phyloP scores from a whole-genome alignment of 2,329 filamentous ascomycete genomes.

The Cercospora sp. region DNA sequence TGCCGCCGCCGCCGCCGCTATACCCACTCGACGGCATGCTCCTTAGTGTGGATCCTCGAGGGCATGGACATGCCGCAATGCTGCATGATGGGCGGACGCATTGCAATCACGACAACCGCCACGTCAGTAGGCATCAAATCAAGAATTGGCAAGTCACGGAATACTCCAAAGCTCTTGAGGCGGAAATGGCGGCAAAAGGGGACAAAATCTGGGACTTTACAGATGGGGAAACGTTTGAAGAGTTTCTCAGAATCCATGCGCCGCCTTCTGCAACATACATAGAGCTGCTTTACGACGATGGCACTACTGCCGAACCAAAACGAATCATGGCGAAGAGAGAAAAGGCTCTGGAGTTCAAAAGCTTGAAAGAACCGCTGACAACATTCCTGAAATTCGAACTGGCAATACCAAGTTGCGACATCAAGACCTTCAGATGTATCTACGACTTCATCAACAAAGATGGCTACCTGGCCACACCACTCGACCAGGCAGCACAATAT shows the following conservation, averaged over 20 bases:
- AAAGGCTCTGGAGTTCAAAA: conserved; percentile 35
- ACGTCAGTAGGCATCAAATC: conserved; percentile 33
- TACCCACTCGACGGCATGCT: conserved; percentile 16
- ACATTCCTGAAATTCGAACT: conserved; percentile 38
- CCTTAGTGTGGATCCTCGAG: conserved; percentile 29
- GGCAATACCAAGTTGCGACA: conserved; percentile 35
- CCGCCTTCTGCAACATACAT: conserved; percentile 38
- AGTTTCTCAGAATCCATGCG: conserved; percentile 34
- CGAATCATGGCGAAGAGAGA: conserved; percentile 37
- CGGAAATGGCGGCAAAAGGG: conserved; percentile 40
- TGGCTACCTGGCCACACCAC: conserved; percentile 21
- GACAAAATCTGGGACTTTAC: conserved; percentile 40
- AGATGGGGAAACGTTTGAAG: conserved; percentile 34
- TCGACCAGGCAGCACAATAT: conserved; percentile 11
- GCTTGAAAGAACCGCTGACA: conserved; percentile 37
- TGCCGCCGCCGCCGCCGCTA: background rate
- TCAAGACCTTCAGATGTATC: conserved; percentile 39
- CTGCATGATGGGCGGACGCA: conserved; percentile 33
- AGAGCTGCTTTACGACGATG: conserved; percentile 42
- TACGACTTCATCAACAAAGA: conserved; percentile 37
- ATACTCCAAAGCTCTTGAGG: conserved; percentile 37
- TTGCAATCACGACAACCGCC: conserved; percentile 36
- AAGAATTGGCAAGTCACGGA: conserved; percentile 37
- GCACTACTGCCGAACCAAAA: conserved; percentile 15
- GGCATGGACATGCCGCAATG: conserved; percentile 20